Evolutionary conservation across 2,329 filamentous ascomycete genomes (phyloP), one percentile per base, ranked within the genome.

Genomic region (Sporothrix pallida): DNA sequence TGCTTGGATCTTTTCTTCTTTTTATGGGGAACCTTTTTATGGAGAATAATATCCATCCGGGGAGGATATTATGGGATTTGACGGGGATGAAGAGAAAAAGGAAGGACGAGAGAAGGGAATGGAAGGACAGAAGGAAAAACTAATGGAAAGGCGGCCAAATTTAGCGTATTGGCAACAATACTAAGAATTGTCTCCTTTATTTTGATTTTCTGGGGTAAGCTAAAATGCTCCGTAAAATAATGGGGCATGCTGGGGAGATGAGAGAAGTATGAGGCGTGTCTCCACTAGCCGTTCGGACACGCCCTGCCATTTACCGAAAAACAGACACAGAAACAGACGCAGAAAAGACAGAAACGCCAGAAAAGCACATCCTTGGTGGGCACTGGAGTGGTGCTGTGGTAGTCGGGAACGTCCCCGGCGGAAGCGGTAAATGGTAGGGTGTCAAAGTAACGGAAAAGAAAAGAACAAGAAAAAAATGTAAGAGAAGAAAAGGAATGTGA

Each of bases 171-270:
- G 26, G 15, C 9, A 70, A 48, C 20, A 54, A 48, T 12, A 63
- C 56, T 71, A 71, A 63, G 50, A 71, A 71, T 31, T 6, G 52
- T 20, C 42, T 65, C 60, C 60, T 48, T 56, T 67, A 65, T 63
- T 68, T 58, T 50, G 58, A 70, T 73, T 71, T 71, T 67, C 60
- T 56, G 72, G 72, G 68, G 72, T 71, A 73, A 71, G 58, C 54
- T 70, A 23, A 54, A 70, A 62, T 58, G 48, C n/a, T 42, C 26
- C 58, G 48, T 44, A 26, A 67, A 67, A 67, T n/a, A 63, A 23
- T 62, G 37, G 60, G 71, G 48, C 37, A 2, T 48, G 37, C 56
- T 52, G 46, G 23, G 50, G 42, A 58, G 20, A 63, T 48, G 67
- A 20, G 8, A 44, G 46, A 13, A 13, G 26, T 26, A 72, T 26